phyloP scores from a whole-genome alignment of 345 rosid species.

The Boechera retrofracta region DNA sequence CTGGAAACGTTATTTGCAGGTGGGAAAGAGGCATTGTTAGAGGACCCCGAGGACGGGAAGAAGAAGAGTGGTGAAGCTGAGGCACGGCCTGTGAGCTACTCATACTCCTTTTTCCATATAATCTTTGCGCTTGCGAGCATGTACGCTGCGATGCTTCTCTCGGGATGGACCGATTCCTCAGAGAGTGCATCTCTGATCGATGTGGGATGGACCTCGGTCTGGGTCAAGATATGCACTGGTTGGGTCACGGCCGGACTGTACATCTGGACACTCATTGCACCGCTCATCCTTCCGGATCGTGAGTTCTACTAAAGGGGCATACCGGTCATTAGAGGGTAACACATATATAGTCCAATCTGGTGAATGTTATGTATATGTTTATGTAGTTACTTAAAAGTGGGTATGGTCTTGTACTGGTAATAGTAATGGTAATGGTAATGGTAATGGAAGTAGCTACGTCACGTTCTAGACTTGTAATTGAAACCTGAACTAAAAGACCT shows the following conservation, averaged over 20 bases:
- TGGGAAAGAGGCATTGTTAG: conserved; percentile 68
- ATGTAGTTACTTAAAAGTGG: conserved; percentile 26
- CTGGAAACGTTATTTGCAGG: conserved; percentile 49
- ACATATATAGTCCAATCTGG: neutral
- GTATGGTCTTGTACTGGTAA: conserved; percentile 28
- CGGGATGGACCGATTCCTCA: conserved; percentile 85
- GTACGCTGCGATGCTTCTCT: conserved; percentile 97
- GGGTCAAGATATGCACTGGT: conserved; percentile 91
- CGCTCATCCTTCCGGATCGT: conserved; percentile 65
- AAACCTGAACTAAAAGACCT: neutral
- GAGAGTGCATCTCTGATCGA: conserved; percentile 80
- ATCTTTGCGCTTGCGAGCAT: conserved; percentile 96
- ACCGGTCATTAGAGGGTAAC: neutral
- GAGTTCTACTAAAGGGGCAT: conserved; percentile 58
- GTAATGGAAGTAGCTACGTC: conserved; percentile 16
- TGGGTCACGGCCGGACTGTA: conserved; percentile 85
- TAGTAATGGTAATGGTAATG: conserved; percentile 3
- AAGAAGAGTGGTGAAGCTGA: conserved; percentile 60
- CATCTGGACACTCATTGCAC: conserved; percentile 80
- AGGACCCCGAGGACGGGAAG: conserved; percentile 72
- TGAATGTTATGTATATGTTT: conserved; percentile 24
- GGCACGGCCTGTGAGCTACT: conserved; percentile 77
- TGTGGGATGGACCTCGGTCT: conserved; percentile 97
- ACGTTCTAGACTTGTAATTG: conserved; percentile 25
- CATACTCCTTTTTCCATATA: conserved; percentile 89